phyloP scores from a whole-genome alignment of 257 asterid genomes.

The Leptodermis oblonga region DNA sequence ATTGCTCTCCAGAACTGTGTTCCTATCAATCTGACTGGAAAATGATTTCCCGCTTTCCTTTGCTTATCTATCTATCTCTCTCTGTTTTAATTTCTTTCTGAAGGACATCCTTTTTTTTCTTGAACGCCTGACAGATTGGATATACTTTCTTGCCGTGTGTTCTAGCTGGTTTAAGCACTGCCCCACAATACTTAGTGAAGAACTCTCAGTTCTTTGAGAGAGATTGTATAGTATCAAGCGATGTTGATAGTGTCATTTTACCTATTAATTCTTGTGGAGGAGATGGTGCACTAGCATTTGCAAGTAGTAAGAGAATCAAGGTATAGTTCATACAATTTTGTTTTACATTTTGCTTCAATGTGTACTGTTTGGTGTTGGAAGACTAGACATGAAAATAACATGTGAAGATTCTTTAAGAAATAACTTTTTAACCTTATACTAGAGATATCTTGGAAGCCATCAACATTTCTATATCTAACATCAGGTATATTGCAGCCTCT shows the following conservation, averaged over 20 bases:
- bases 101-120: not conserved
- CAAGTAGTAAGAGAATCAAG: conserved; percentile 39
- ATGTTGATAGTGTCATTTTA: conserved; percentile 84
- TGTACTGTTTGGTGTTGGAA: not conserved
- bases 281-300: conserved; percentile 78
- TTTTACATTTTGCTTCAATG: not conserved
- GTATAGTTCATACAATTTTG: conserved; percentile 22
- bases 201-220: conserved; percentile 28
- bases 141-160: conserved; percentile 98
- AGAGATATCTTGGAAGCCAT: conserved; percentile 3
- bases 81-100: not conserved
- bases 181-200: conserved; percentile 64
- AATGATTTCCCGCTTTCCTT: not conserved
- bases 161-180: conserved; percentile 80
- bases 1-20: not conserved
- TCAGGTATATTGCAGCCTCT: conserved; percentile 55
- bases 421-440: not conserved
- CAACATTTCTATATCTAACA: not conserved
- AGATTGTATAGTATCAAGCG: conserved; percentile 51
- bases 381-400: not conserved
- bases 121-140: conserved; percentile 50
- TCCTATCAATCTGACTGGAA: not conserved
- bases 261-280: conserved; percentile 88
- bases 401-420: not conserved
- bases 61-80: not conserved